Evolutionary conservation across 148 eudicot species (phyloP).

Genomic region (Pouteria glomerata): DNA sequence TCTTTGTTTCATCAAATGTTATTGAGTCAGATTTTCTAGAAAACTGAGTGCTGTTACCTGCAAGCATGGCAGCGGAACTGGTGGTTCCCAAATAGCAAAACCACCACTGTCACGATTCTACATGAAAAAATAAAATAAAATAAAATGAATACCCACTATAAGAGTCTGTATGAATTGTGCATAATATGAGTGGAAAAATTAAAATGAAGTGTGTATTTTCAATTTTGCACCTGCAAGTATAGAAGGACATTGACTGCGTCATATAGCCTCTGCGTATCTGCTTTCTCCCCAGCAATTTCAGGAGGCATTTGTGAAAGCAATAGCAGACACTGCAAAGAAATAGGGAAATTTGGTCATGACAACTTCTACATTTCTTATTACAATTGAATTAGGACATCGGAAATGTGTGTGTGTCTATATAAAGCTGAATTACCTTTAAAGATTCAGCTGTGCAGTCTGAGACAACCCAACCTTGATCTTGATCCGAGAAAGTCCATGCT

Average conservation of each 20-base stretch:
- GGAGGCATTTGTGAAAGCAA: conserved; percentile 33
- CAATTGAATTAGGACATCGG: background rate
- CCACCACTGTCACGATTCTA: conserved; percentile 40
- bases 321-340: conserved; percentile 29
- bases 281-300: conserved; percentile 31
- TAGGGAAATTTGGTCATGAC: background rate
- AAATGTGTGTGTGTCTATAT: too few species aligned
- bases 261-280: conserved; percentile 19
- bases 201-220: background rate
- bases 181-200: too few species aligned
- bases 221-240: conserved; percentile 28
- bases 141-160: background rate
- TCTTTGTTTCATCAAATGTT: too few species aligned
- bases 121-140: background rate
- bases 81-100: conserved; percentile 42
- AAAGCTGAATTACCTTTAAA: conserved; percentile 17
- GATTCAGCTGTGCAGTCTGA: conserved; percentile 42
- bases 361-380: background rate
- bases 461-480: conserved; percentile 41
- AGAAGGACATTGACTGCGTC: conserved; percentile 32
- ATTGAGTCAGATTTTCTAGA: too few species aligned
- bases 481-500: conserved; percentile 40
- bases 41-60: too few species aligned
- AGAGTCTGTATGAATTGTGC: too few species aligned
- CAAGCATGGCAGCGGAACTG: conserved; percentile 29